Conservation (phyloP, 139 green algal genomes). For the Closterium sp. region DNA sequence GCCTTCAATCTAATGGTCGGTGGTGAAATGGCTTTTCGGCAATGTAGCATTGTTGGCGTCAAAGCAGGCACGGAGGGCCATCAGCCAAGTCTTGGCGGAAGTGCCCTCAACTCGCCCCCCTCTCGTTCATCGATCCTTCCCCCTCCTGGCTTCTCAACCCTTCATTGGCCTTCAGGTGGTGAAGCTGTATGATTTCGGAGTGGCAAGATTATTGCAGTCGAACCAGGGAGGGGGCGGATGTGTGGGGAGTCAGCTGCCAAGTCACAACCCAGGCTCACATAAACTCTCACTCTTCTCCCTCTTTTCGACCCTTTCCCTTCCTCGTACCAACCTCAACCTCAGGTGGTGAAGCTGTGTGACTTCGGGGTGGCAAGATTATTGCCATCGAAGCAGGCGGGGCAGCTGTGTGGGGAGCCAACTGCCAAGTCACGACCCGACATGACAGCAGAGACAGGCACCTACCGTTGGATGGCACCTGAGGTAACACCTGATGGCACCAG, state of each 20-base stretch:
- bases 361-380: slow-evolving; percentile 86
- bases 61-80: too few relatives aligned
- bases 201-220: background rate
- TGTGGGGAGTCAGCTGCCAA: background rate
- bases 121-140: too few relatives aligned
- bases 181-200: background rate
- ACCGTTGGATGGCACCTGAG: slow-evolving; percentile 98
- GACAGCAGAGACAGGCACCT: slow-evolving; percentile 98
- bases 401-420: background rate
- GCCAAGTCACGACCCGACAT: slow-evolving; percentile 66
- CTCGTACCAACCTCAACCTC: background rate
- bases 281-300: background rate
- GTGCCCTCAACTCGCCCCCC: slow-evolving; percentile 94
- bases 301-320: background rate
- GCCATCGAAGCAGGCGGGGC: background rate
- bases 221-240: background rate
- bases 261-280: slow-evolving; percentile 76
- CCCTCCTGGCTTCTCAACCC: too few relatives aligned
- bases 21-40: too few relatives aligned
- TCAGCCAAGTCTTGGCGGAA: too few relatives aligned
- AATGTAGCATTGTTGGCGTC: too few relatives aligned
- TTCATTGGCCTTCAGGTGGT: background rate
- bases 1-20: too few relatives aligned
- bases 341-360: slow-evolving; percentile 86
- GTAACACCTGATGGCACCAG: background rate